These are phyloP conservation scores for Kluyveromyces lactis DNA, from an alignment of 805 yeast species.

Conservation along the genomic window DNA sequence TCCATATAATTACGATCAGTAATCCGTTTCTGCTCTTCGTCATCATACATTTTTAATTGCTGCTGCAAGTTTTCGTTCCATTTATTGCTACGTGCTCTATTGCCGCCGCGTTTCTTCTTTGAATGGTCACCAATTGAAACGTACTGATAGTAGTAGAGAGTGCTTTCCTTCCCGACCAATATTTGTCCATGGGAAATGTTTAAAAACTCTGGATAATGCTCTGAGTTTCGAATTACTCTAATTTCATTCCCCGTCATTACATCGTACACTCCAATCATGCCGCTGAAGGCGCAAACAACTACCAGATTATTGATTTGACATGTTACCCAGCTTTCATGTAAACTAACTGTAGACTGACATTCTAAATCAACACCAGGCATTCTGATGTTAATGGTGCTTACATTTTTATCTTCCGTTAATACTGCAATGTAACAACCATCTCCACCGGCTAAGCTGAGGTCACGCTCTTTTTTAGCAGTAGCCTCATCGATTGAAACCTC, in stretches of 20 bases:
- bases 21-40: conserved; percentile 15
- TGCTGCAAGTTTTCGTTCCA: conserved; percentile 24
- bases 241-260: conserved; percentile 24
- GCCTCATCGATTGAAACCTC: conserved; percentile 19
- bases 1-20: conserved; percentile 13
- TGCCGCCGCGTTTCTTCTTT: conserved; percentile 5
- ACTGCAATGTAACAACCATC: conserved; percentile 29
- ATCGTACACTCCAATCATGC: conserved; percentile 23
- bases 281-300: conserved; percentile 23
- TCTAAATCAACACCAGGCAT: conserved; percentile 13
- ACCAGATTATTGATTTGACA: conserved; percentile 25
- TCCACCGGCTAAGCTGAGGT: conserved; percentile 22
- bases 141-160: conserved; percentile 24
- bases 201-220: conserved; percentile 23
- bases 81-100: conserved; percentile 17
- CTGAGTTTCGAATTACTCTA: conserved; percentile 25
- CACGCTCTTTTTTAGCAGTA: conserved; percentile 21
- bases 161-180: conserved; percentile 24
- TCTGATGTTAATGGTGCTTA: conserved; percentile 21
- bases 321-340: conserved; percentile 21
- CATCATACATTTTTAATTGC: conserved; percentile 23
- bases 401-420: conserved; percentile 15
- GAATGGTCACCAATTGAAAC: conserved; percentile 11
- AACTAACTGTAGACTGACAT: conserved; percentile 14
- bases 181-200: conserved; percentile 26